Conservation (phyloP, 2,329 filamentous ascomycete genomes). For the Ceratocystiopsis minuta region DNA sequence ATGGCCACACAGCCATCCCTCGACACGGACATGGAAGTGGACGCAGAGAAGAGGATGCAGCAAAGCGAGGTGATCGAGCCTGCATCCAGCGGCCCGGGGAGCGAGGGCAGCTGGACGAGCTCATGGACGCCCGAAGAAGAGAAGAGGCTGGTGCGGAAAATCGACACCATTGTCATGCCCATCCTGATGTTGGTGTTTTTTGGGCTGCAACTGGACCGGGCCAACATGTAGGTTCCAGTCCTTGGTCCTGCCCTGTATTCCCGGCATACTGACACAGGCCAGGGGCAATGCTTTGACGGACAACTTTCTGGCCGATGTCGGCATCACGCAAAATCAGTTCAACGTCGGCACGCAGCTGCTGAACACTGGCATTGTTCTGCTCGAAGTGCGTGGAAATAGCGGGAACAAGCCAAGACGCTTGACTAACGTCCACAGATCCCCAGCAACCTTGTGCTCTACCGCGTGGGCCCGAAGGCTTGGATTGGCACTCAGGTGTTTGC, state of each 20-base stretch:
- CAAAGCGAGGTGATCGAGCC: no score
- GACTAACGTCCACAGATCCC: slow-evolving; percentile 26
- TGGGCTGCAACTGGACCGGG: slow-evolving; percentile 22
- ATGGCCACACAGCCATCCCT: no score
- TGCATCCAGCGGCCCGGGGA: background rate
- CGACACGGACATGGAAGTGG: background rate
- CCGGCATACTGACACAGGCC: slow-evolving; percentile 4
- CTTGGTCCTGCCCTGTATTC: background rate
- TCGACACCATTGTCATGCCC: slow-evolving; percentile 25
- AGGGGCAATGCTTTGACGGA: slow-evolving; percentile 13
- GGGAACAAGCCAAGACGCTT: no score
- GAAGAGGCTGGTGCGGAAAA: slow-evolving; percentile 1
- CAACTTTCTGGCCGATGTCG: slow-evolving; percentile 11
- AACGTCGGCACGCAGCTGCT: slow-evolving; percentile 27
- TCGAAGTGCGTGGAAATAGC: slow-evolving; percentile 4
- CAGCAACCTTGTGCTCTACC: slow-evolving; percentile 28
- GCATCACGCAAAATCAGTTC: slow-evolving; percentile 25
- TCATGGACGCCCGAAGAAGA: slow-evolving; percentile 4
- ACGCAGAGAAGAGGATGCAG: background rate
- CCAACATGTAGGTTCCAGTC: slow-evolving; percentile 13
- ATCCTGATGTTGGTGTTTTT: slow-evolving; percentile 24
- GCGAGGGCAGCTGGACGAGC: background rate
- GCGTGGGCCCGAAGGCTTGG: slow-evolving; percentile 32
- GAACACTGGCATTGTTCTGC: slow-evolving; percentile 5
- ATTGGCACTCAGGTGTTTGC: slow-evolving; percentile 33